Conservation (phyloP, 306 rosid species). For the Prunus padus region DNA sequence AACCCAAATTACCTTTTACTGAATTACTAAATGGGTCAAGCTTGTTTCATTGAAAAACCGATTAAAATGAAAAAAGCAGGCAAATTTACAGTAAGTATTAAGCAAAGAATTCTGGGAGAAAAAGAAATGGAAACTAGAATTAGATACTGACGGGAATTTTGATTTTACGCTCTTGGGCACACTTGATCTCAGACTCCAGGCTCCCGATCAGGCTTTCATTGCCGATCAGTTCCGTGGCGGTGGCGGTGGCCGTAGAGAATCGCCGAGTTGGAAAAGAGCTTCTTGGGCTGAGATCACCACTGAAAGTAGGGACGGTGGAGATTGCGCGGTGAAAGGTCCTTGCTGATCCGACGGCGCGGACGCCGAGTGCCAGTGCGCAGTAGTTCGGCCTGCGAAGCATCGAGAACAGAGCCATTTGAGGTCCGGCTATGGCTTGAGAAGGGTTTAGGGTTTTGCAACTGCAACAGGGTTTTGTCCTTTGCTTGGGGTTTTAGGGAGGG, state of each 20-base stretch:
- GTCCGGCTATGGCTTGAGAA: not conserved
- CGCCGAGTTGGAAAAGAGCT: constrained; percentile 38
- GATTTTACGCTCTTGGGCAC: constrained; percentile 40
- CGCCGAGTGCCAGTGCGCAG: constrained; percentile 41
- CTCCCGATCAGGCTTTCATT: constrained; percentile 37
- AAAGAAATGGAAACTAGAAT: not conserved
- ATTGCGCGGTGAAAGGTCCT: constrained; percentile 48
- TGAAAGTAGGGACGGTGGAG: constrained; percentile 30
- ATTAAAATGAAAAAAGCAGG: not conserved
- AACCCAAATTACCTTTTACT: not conserved
- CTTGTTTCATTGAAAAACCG: not conserved
- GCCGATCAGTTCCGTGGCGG: constrained; percentile 27
- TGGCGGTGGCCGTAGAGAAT: constrained; percentile 32
- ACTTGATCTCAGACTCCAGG: constrained; percentile 57
- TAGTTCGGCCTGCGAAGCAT: constrained; percentile 62
- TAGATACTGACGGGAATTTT: constrained; percentile 11
- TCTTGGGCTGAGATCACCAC: constrained; percentile 20
- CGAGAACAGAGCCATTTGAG: constrained; percentile 55
- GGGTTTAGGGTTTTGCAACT: constrained; percentile 3
- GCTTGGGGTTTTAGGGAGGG: not conserved
- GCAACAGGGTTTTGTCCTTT: not conserved
- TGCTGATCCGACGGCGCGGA: constrained; percentile 38
- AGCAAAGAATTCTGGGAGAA: not conserved
- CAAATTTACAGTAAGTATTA: not conserved
- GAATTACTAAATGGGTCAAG: not conserved